phyloP scores from a whole-genome alignment of 208 protist species.

The Leishmania martiniquensis region DNA sequence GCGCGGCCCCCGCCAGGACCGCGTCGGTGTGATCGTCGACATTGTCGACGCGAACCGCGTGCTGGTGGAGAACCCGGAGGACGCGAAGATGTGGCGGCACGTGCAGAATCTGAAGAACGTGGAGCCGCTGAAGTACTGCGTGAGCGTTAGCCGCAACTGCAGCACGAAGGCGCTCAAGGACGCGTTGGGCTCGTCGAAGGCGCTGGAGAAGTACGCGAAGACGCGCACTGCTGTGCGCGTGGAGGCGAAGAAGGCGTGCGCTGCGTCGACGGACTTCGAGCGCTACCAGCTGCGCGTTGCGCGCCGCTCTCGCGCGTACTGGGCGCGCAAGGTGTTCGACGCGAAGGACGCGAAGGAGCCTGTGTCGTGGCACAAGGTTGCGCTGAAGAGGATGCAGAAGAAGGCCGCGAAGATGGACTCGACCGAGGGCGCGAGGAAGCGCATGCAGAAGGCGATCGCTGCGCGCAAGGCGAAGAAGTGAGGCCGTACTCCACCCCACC shows the following conservation, averaged over 20 bases:
- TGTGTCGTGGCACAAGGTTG: conserved; percentile 91
- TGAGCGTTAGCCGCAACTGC: conserved; percentile 69
- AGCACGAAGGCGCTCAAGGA: conserved; percentile 81
- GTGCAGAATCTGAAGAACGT: conserved; percentile 92
- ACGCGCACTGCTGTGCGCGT: conserved; percentile 81
- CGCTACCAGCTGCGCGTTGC: conserved; percentile 93
- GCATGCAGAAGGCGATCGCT: conserved; percentile 88
- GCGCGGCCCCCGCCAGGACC: conserved; percentile 64
- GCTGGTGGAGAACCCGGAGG: conserved; percentile 89
- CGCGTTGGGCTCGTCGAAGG: conserved; percentile 66
- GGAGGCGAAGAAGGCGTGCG: conserved; percentile 83
- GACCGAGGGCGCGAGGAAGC: conserved; percentile 78
- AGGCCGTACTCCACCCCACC: conserved; percentile 10
- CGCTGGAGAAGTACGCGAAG: conserved; percentile 85
- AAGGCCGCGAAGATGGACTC: conserved; percentile 84
- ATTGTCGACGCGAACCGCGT: conserved; percentile 92
- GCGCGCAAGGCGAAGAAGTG: conserved; percentile 68
- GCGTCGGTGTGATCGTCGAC: conserved; percentile 79
- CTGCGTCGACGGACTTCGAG: conserved; percentile 89
- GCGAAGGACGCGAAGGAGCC: conserved; percentile 88
- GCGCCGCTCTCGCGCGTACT: conserved; percentile 89
- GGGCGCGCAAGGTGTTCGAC: conserved; percentile 91
- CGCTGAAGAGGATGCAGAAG: conserved; percentile 88
- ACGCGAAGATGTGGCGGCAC: conserved; percentile 92
- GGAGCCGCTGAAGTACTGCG: conserved; percentile 81